Conservation (phyloP, 2,329 filamentous ascomycete genomes). For the Colletotrichum scovillei region DNA sequence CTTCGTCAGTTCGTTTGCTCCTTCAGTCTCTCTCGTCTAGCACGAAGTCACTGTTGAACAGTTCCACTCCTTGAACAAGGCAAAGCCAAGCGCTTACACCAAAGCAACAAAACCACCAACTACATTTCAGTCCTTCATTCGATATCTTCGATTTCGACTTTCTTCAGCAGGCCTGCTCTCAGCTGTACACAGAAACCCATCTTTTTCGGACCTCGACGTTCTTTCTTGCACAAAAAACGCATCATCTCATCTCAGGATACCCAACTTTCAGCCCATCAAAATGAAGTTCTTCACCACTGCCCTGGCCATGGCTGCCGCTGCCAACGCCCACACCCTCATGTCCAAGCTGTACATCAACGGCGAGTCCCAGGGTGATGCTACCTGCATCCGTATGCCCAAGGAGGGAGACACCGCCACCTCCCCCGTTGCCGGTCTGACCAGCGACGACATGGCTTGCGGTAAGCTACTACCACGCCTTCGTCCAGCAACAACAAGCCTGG, state of each 20-base stretch:
- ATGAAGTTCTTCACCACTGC: slow-evolving; percentile 49
- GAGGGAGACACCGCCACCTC: slow-evolving; percentile 62
- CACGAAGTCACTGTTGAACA: slow-evolving; percentile 35
- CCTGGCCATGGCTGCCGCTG: slow-evolving; percentile 50
- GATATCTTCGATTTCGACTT: slow-evolving; percentile 13
- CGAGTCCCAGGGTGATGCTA: slow-evolving; percentile 75
- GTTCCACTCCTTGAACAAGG: slow-evolving; percentile 27
- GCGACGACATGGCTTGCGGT: slow-evolving; percentile 79
- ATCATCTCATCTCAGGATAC: slow-evolving; percentile 10
- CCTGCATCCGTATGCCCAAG: slow-evolving; percentile 75
- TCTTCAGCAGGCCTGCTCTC: slow-evolving; percentile 33
- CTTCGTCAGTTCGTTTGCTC: slow-evolving; percentile 6
- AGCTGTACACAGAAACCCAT: neutral
- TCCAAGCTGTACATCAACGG: slow-evolving; percentile 73
- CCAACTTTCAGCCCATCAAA: slow-evolving; percentile 40
- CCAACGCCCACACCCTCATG: slow-evolving; percentile 70
- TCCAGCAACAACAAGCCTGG: slow-evolving; percentile 32
- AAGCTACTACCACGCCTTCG: slow-evolving; percentile 43
- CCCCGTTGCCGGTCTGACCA: slow-evolving; percentile 68
- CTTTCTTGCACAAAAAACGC: neutral
- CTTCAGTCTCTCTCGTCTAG: slow-evolving; percentile 16
- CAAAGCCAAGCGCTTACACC: slow-evolving; percentile 30
- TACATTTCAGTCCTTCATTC: slow-evolving; percentile 26
- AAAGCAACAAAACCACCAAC: neutral
- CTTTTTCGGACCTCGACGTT: slow-evolving; percentile 1